Base-by-base conservation (phyloP, 1,284 basidiomycete species). In the Apiotrichum akiyoshidainum region DNA sequence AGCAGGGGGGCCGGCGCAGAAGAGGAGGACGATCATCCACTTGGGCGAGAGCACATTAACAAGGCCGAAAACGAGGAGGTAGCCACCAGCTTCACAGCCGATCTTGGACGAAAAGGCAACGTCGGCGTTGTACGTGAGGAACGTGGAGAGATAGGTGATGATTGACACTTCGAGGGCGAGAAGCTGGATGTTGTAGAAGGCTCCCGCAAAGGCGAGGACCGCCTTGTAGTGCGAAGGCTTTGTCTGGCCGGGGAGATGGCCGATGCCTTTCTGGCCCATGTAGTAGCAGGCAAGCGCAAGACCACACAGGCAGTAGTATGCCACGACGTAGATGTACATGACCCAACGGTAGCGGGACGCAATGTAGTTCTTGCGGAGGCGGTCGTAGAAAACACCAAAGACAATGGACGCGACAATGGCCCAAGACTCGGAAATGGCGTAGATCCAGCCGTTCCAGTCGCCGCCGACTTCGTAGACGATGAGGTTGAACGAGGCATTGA, bases 361-460 rank as follows among this genome's bases (percentile, higher is more conserved):
- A 41, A 58, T 19, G 47, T 61, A 61, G 50, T 46, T 42, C 9
- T 35, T 50, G 34, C 60, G 56, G 34, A 61, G 54, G 34, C 57
- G 56, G 57, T 61, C 60, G 51, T 61, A 61, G 47, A 61, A 61
- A 19, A 61, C 41, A 16, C 60, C 60, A 40, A 61, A 61, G 35
- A 58, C 45, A 14, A 61, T 61, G 12, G 54, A 44, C 4, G 60
- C 60, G 26, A 61, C 60, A 17, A 61, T 55, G 7, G 56, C 60
- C 57, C 56, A 61, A 14, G 34, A 41, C 54, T 61, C 60, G 34
- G 46, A 46, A 33, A 61, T 61, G 31, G 60, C 54, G 39, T 58
- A 61, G 54, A 61, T 61, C 60, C 60, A 61, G 0, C 60, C 60
- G 57, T 61, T 61, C 60, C 60, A 61, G 31, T 61, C 60, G 13